A percentile compares a stretch with the other conserved stretches of the same genome.
phyloP scores from a whole-genome alignment of 257 asterid genomes.

The Datura wrightii region DNA sequence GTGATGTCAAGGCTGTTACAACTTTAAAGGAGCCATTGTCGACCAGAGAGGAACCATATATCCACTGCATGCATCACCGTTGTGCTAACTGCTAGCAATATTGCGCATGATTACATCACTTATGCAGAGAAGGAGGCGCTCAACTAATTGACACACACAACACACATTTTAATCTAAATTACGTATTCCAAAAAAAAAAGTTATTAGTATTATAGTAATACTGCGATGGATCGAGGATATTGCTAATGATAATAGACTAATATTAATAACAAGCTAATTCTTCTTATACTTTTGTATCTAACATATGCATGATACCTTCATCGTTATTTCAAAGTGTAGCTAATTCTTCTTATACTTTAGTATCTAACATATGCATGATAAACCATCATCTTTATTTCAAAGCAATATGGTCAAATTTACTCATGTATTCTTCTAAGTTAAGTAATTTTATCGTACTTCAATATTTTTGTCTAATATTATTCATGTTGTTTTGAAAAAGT shows the following conservation, averaged over 20 bases:
- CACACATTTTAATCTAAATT: neutral
- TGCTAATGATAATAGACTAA: no score
- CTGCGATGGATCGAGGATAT: no score
- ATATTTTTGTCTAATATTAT: neutral
- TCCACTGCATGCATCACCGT: neutral
- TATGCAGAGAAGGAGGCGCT: neutral
- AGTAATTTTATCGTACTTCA: neutral
- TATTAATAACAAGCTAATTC: no score
- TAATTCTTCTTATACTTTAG: no score
- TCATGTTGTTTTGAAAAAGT: neutral
- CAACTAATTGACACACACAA: neutral
- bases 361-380: no score
- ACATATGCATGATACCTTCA: no score
- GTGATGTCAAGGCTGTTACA: constrained; percentile 14
- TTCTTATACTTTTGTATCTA: no score
- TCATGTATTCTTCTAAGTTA: neutral
- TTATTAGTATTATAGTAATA: no score
- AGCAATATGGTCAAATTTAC: neutral
- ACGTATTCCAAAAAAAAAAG: neutral
- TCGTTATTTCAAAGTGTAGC: no score
- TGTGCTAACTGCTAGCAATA: neutral
- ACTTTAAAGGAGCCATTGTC: neutral
- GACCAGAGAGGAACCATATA: neutral
- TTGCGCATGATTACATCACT: neutral
- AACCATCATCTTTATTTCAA: no score